Conservation (phyloP, 2,329 filamentous ascomycete genomes). For the Hypoxylon sp. region DNA sequence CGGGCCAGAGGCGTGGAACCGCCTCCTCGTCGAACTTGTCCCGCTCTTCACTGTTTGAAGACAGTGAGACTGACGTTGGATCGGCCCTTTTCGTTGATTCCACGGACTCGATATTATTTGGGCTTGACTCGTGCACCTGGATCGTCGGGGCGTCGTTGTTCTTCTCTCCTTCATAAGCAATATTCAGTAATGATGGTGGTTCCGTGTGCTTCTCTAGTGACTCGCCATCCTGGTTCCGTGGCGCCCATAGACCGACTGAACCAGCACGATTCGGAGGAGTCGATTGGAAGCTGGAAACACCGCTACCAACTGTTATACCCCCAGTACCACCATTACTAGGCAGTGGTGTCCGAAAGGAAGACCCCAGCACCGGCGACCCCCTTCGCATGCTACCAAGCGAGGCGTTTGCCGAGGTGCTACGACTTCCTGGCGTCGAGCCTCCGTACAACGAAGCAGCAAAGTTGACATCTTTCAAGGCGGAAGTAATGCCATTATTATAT, state of each 20-base stretch:
- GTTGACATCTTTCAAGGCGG: conserved; percentile 50
- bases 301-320: conserved; percentile 60
- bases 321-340: conserved; percentile 51
- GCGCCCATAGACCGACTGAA: conserved; percentile 66
- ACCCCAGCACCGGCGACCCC: conserved; percentile 45
- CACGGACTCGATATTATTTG: conserved; percentile 1
- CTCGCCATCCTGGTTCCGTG: conserved; percentile 57
- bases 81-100: background rate
- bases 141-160: conserved; percentile 18
- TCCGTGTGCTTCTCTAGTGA: conserved; percentile 47
- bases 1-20: conserved; percentile 47
- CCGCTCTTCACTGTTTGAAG: conserved; percentile 46
- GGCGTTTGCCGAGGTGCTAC: conserved; percentile 64
- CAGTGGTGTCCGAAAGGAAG: conserved; percentile 47
- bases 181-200: conserved; percentile 65
- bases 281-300: conserved; percentile 44
- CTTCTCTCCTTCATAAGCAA: conserved; percentile 59
- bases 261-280: conserved; percentile 57
- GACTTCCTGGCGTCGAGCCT: conserved; percentile 58
- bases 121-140: conserved; percentile 14
- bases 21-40: conserved; percentile 49
- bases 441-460: conserved; percentile 56
- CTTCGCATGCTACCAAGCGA: conserved; percentile 57
- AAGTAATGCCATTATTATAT: conserved; percentile 58
- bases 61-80: conserved; percentile 15